These are phyloP conservation scores for Vitis hybrid DNA, from an alignment of 177 flowering plant genomes.

Conservation along the genomic window DNA sequence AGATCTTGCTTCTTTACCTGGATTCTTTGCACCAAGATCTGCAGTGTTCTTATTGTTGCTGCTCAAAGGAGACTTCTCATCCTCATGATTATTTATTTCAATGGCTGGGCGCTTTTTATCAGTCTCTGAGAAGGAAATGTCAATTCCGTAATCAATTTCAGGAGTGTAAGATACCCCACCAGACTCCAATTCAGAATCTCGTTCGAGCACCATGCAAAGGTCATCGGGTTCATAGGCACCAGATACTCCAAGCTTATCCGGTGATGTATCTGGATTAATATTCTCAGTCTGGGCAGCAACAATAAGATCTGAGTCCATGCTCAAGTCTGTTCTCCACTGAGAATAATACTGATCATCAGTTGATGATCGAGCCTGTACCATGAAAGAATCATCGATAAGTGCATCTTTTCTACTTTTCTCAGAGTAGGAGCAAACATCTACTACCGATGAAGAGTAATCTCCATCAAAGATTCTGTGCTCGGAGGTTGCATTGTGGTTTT, in stretches of 20 bases:
- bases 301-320: constrained; percentile 24
- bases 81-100: constrained; percentile 3
- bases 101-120: constrained; percentile 8
- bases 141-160: constrained; percentile 20
- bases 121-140: constrained; percentile 22
- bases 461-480: constrained; percentile 15
- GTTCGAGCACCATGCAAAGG: constrained; percentile 30
- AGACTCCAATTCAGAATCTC: constrained; percentile 18
- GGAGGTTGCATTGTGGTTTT: constrained; percentile 2
- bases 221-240: constrained; percentile 26
- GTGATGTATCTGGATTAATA: constrained; percentile 4
- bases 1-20: constrained; percentile 20
- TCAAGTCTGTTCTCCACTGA: constrained; percentile 30
- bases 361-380: constrained; percentile 22
- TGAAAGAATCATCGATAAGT: constrained; percentile 31
- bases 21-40: constrained; percentile 7
- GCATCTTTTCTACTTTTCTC: constrained; percentile 15
- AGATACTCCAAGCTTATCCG: constrained; percentile 2
- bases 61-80: constrained; percentile 12
- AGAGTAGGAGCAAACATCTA: background rate
- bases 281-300: constrained; percentile 12
- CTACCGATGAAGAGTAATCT: background rate
- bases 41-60: constrained; percentile 5
- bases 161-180: constrained; percentile 14
- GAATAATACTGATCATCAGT: constrained; percentile 12